A percentile compares a stretch with the other conserved stretches of the same genome.
Conservation (phyloP, 2,329 filamentous ascomycete species). For the Fragosphaeria purpurea region DNA sequence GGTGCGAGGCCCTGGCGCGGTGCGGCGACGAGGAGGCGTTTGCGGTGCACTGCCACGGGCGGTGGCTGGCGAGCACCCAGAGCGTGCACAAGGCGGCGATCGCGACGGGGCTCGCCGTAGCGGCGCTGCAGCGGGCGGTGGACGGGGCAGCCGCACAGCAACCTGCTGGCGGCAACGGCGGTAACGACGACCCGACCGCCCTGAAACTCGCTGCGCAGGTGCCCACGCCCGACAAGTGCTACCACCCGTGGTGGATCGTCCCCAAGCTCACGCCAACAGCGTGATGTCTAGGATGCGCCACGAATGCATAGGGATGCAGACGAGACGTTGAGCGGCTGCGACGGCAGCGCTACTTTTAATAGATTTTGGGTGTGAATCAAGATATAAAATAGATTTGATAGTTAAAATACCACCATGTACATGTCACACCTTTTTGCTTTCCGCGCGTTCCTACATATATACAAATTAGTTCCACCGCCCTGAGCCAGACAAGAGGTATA, state of each 20-base stretch:
- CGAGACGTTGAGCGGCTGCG: too few relatives aligned
- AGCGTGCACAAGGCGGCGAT: constrained; percentile 61
- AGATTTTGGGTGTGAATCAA: too few relatives aligned
- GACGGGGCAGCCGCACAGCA: constrained; percentile 18
- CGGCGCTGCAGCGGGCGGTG: constrained; percentile 47
- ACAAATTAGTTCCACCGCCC: too few relatives aligned
- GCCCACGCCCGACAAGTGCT: constrained; percentile 41
- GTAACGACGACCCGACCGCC: constrained; percentile 5
- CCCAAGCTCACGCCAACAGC: constrained; percentile 31
- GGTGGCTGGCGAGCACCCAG: constrained; percentile 52
- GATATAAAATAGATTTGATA: too few relatives aligned
- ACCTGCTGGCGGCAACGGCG: constrained; percentile 3
- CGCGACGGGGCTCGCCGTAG: constrained; percentile 54
- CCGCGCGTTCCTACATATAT: too few relatives aligned
- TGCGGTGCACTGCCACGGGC: constrained; percentile 35
- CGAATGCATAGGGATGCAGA: too few relatives aligned
- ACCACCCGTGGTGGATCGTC: constrained; percentile 58
- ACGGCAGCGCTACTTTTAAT: too few relatives aligned
- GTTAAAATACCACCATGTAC: too few relatives aligned
- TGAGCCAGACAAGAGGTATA: neutral
- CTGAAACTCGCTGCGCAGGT: constrained; percentile 40
- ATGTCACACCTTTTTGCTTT: too few relatives aligned
- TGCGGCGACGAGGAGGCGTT: constrained; percentile 43
- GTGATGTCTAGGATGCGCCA: neutral
- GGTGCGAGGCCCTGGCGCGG: constrained; percentile 46